phyloP scores from a whole-genome alignment of 1,284 basidiomycete genomes.

The Cronartium ribicola region DNA sequence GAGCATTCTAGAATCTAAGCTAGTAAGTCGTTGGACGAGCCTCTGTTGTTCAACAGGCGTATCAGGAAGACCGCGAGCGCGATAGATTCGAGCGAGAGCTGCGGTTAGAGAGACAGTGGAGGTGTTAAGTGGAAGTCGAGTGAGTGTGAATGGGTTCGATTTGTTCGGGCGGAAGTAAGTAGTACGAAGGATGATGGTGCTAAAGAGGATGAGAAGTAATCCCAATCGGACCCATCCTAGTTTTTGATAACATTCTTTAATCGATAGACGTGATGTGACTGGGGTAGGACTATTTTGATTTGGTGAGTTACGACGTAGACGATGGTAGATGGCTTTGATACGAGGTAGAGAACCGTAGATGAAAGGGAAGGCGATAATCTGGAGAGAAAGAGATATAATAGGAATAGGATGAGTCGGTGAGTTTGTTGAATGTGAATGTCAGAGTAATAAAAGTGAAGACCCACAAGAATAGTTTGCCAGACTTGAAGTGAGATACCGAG shows the following conservation, averaged over 20 bases:
- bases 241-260: not conserved
- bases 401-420: not conserved
- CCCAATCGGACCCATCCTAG: not conserved
- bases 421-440: not conserved
- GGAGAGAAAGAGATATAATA: not conserved
- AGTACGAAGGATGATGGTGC: not conserved
- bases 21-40: slow-evolving; percentile 24
- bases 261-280: not conserved
- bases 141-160: slow-evolving; percentile 19
- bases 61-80: not conserved
- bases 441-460: not conserved
- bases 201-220: not conserved
- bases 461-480: slow-evolving; percentile 38
- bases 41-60: slow-evolving; percentile 12
- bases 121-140: not conserved
- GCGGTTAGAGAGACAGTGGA: slow-evolving; percentile 10
- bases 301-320: not conserved
- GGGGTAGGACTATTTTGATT: not conserved
- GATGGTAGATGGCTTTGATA: slow-evolving; percentile 1
- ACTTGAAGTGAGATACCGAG: slow-evolving; percentile 19
- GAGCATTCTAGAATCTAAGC: slow-evolving; percentile 19
- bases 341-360: slow-evolving; percentile 20
- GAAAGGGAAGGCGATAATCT: slow-evolving; percentile 33
- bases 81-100: slow-evolving; percentile 11
- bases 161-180: not conserved